Conservation (phyloP, 2,329 filamentous ascomycete genomes). For the Colletotrichum filicis region DNA sequence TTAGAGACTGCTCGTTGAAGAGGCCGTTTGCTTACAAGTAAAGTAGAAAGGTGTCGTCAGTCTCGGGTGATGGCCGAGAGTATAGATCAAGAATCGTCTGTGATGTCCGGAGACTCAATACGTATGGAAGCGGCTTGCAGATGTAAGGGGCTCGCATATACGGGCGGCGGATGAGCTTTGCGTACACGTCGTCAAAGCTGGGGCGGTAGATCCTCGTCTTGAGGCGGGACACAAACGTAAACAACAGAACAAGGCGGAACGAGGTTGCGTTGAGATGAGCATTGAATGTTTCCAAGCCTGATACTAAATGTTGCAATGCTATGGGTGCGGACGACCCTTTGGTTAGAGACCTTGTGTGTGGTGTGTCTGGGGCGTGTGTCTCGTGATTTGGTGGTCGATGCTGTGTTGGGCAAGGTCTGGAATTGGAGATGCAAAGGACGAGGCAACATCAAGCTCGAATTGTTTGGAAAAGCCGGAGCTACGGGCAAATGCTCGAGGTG, state of each 20-base stretch:
- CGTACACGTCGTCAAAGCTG: conserved; percentile 3
- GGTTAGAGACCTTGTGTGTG: background rate
- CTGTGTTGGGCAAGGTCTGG: conserved; percentile 2
- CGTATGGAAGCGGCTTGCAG: conserved; percentile 4
- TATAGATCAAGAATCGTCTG: background rate
- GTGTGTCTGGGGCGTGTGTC: conserved; percentile 13
- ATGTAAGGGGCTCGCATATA: conserved; percentile 11
- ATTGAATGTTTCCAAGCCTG: conserved; percentile 33
- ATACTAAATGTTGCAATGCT: background rate
- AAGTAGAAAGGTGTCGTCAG: background rate
- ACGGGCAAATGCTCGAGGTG: conserved; percentile 14
- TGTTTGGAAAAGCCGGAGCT: conserved; percentile 30
- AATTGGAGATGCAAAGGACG: background rate
- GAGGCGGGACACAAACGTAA: conserved; percentile 23
- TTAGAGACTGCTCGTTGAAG: conserved; percentile 18
- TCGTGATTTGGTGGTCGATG: conserved; percentile 18
- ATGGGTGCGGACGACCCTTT: conserved; percentile 15
- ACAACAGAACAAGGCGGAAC: conserved; percentile 32
- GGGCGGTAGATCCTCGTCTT: conserved; percentile 11
- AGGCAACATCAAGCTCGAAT: conserved; percentile 26
- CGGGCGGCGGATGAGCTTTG: conserved; percentile 3
- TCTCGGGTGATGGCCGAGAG: background rate
- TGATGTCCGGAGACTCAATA: background rate
- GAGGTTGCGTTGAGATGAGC: conserved; percentile 34
- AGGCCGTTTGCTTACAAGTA: background rate